Evolutionary conservation across 495 filamentous ascomycete species (phyloP).

Genomic region (Daldinia caldariorum): DNA sequence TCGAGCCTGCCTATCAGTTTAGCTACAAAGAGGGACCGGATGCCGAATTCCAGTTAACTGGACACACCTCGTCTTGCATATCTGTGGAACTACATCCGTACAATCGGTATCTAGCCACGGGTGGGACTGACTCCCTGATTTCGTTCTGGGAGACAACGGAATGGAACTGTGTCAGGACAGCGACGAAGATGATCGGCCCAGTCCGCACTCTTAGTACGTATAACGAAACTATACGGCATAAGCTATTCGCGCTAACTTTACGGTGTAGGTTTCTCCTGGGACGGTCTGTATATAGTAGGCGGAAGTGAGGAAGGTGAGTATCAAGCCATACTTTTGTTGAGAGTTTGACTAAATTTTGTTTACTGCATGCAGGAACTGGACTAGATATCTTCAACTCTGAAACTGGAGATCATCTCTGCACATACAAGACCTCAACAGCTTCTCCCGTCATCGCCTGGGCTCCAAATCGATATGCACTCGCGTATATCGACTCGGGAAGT

Average conservation of each 20-base stretch:
- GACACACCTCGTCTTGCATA: slow-evolving; percentile 82
- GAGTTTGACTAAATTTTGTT: slow-evolving; percentile 30
- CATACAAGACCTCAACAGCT: slow-evolving; percentile 72
- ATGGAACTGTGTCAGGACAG: slow-evolving; percentile 87
- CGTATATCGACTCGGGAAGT: slow-evolving; percentile 83
- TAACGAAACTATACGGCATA: not conserved
- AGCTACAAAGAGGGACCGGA: slow-evolving; percentile 53
- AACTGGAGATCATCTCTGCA: slow-evolving; percentile 85
- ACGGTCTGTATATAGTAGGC: slow-evolving; percentile 86
- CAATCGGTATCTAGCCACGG: slow-evolving; percentile 83
- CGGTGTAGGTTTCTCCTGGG: slow-evolving; percentile 76
- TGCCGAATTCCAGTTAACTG: slow-evolving; percentile 72
- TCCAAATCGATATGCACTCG: slow-evolving; percentile 86
- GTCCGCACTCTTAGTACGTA: slow-evolving; percentile 78
- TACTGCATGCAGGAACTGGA: slow-evolving; percentile 56
- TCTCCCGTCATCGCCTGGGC: slow-evolving; percentile 86
- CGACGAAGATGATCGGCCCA: slow-evolving; percentile 78
- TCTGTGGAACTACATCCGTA: slow-evolving; percentile 77
- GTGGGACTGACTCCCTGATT: slow-evolving; percentile 88
- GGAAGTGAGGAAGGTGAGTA: slow-evolving; percentile 81
- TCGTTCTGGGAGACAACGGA: slow-evolving; percentile 91
- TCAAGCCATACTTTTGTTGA: slow-evolving; percentile 35
- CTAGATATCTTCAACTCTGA: slow-evolving; percentile 84
- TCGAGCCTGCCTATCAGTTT: slow-evolving; percentile 58
- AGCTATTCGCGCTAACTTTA: slow-evolving; percentile 17